phyloP scores from a whole-genome alignment of 495 filamentous ascomycete genomes.

The Hypoxylon lienhwacheense region DNA sequence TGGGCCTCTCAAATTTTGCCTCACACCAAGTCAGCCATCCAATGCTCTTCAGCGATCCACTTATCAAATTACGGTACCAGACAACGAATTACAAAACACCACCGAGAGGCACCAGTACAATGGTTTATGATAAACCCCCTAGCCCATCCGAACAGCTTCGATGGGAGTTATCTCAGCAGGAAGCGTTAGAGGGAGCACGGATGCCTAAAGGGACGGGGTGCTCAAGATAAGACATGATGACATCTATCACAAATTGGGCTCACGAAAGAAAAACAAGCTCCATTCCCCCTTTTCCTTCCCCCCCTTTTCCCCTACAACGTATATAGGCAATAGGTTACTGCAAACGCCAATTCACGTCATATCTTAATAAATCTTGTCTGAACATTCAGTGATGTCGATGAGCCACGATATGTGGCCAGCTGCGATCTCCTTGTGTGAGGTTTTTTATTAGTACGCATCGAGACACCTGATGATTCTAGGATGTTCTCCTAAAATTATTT shows the following conservation, averaged over 20 bases:
- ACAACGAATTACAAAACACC: conserved; percentile 25
- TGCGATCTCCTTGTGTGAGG: no score
- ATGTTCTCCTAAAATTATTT: no score
- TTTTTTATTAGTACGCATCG: no score
- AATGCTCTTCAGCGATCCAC: conserved; percentile 35
- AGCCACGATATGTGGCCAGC: no score
- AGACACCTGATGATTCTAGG: no score
- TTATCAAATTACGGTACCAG: conserved; percentile 29
- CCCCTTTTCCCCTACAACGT: no score
- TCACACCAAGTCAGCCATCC: conserved; percentile 19
- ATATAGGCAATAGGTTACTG: no score
- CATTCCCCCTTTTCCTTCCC: background rate
- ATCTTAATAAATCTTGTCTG: no score
- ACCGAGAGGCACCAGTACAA: conserved; percentile 4
- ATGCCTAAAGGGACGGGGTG: conserved; percentile 14
- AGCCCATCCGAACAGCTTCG: conserved; percentile 39
- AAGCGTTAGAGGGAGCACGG: conserved; percentile 25
- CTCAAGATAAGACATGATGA: conserved; percentile 6
- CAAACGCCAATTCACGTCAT: no score
- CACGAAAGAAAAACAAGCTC: conserved; percentile 2
- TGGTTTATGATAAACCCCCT: conserved; percentile 32
- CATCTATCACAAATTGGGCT: background rate
- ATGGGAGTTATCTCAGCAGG: conserved; percentile 34
- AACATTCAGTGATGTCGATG: no score
- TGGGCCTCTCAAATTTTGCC: conserved; percentile 9